Evolutionary conservation across 805 yeast genomes (phyloP).

Genomic region (Yamadazyma sp.): DNA sequence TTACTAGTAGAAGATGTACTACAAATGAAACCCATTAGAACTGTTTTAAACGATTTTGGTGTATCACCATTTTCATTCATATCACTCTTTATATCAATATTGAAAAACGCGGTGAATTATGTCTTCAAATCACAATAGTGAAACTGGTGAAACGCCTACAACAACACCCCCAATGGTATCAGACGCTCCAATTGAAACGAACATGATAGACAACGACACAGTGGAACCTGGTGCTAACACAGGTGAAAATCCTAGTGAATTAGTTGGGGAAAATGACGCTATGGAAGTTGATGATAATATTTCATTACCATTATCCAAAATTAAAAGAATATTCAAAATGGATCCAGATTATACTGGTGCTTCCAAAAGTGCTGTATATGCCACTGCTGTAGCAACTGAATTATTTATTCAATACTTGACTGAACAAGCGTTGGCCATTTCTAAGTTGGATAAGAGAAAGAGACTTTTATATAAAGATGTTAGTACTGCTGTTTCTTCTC

Average conservation of each 20-base stretch:
- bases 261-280: conserved; percentile 1
- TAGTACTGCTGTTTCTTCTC: conserved; percentile 56
- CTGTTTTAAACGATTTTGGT: no score
- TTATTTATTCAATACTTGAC: conserved; percentile 66
- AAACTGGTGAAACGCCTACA: conserved; percentile 16
- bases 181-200: conserved; percentile 2
- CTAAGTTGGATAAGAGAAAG: conserved; percentile 64
- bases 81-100: no score
- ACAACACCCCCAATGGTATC: conserved; percentile 20
- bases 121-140: conserved; percentile 10
- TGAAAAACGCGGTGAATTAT: no score
- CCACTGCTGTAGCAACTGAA: conserved; percentile 77
- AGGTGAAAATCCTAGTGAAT: no score
- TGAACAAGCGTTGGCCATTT: conserved; percentile 64
- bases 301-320: conserved; percentile 61
- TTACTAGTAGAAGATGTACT: no score
- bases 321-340: conserved; percentile 68
- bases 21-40: no score
- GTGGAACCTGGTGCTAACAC: conserved; percentile 10
- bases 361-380: conserved; percentile 68
- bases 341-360: conserved; percentile 72
- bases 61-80: no score
- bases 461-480: conserved; percentile 70
- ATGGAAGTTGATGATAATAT: conserved; percentile 23
- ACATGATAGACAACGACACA: not conserved